Percentiles rank a stretch among this genome's conserved stretches.
Conservation (phyloP, 2,329 filamentous ascomycete species). For the Fusarium torulosum region DNA sequence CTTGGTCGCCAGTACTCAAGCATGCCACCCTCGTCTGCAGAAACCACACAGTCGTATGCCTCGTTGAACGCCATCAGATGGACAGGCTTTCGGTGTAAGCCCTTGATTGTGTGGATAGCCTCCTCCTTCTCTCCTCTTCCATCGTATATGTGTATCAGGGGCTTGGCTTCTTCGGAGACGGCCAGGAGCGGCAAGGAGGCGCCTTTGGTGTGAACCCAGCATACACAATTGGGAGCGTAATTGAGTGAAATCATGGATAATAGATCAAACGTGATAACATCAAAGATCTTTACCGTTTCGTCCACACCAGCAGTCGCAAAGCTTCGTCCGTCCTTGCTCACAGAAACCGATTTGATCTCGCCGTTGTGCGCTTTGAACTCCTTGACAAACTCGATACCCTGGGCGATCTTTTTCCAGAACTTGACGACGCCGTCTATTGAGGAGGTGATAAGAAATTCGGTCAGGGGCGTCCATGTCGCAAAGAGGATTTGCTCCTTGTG, state of each 20-base stretch:
- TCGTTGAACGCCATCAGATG: slow-evolving; percentile 91
- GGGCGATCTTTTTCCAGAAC: slow-evolving; percentile 97
- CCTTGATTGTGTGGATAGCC: slow-evolving; percentile 81
- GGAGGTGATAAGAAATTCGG: slow-evolving; percentile 95
- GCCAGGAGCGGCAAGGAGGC: slow-evolving; percentile 90
- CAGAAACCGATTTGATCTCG: slow-evolving; percentile 85
- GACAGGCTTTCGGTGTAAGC: slow-evolving; percentile 85
- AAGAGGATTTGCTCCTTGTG: slow-evolving; percentile 95
- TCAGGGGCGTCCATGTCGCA: slow-evolving; percentile 87
- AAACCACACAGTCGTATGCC: slow-evolving; percentile 88
- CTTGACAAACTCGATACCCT: slow-evolving; percentile 97
- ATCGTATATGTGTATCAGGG: slow-evolving; percentile 85
- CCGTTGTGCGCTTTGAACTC: slow-evolving; percentile 93
- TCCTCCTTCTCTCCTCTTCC: slow-evolving; percentile 84
- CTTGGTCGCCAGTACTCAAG: slow-evolving; percentile 94
- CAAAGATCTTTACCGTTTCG: slow-evolving; percentile 83
- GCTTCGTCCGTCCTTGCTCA: slow-evolving; percentile 90
- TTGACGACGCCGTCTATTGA: slow-evolving; percentile 97
- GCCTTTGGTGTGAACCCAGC: slow-evolving; percentile 91
- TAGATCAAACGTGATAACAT: slow-evolving; percentile 88
- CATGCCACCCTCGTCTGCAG: slow-evolving; percentile 91
- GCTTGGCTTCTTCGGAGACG: slow-evolving; percentile 80
- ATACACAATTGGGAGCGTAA: slow-evolving; percentile 81
- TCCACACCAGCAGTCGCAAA: slow-evolving; percentile 90
- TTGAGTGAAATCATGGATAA: slow-evolving; percentile 84